These are phyloP conservation scores for Talaromyces pinophilus DNA, from an alignment of 2,329 filamentous ascomycete species.

Conservation along the genomic window DNA sequence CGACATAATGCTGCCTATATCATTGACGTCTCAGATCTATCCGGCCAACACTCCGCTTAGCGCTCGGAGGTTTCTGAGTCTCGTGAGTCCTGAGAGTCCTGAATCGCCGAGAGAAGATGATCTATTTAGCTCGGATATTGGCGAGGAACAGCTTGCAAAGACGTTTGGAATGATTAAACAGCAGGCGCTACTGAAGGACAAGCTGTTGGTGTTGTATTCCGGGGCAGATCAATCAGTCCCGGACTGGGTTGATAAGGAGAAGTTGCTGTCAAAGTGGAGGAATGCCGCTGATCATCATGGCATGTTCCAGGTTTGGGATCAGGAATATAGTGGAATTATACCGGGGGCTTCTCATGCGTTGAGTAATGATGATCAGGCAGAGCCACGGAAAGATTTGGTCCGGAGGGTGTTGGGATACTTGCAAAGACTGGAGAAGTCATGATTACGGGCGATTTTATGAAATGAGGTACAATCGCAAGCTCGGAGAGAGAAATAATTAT, in stretches of 20 bases:
- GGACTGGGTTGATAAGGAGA: constrained; percentile 57
- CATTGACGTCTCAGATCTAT: constrained; percentile 30
- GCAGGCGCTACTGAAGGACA: constrained; percentile 40
- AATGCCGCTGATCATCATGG: constrained; percentile 54
- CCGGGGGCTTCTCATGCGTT: constrained; percentile 38
- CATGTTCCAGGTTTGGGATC: constrained; percentile 34
- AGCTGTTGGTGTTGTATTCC: constrained; percentile 64
- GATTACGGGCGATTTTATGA: neutral
- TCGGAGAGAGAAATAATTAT: neutral
- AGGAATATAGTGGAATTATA: constrained; percentile 26
- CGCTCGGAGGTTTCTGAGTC: constrained; percentile 55
- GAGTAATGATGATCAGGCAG: constrained; percentile 41
- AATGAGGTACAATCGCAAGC: neutral
- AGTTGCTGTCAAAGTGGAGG: constrained; percentile 58
- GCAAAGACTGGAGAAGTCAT: constrained; percentile 23
- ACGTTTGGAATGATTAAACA: constrained; percentile 64
- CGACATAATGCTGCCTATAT: constrained; percentile 27
- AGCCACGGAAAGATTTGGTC: constrained; percentile 51
- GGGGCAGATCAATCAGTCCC: constrained; percentile 68
- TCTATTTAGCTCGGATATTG: constrained; percentile 71
- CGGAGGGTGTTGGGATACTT: constrained; percentile 55
- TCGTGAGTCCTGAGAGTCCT: constrained; percentile 47
- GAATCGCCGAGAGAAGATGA: constrained; percentile 69
- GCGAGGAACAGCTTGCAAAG: constrained; percentile 51
- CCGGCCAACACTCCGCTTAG: constrained; percentile 45